Conservation (phyloP, 2,329 filamentous ascomycete species). For the Pestalotiopsis sp. region DNA sequence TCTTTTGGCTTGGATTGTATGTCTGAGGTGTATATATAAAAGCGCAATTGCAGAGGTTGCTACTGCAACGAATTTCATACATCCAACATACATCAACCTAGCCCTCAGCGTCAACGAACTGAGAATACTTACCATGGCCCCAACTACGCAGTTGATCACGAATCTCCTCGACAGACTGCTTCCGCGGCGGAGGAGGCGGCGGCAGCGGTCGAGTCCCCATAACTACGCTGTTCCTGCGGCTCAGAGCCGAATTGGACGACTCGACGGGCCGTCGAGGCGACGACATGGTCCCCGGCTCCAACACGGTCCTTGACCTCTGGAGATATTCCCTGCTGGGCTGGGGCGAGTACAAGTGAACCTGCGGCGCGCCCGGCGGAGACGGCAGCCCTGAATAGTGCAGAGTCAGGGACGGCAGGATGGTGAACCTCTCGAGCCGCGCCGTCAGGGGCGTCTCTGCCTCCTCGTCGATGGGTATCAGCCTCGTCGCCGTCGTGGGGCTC, state of each 20-base stretch:
- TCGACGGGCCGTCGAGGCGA: not conserved
- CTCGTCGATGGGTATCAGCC: constrained; percentile 31
- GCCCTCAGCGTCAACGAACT: not conserved
- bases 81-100: no score
- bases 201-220: not conserved
- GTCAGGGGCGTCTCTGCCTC: constrained; percentile 23
- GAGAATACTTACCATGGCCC: constrained; percentile 27
- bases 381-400: constrained; percentile 10
- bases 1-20: no score
- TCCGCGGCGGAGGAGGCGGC: constrained; percentile 16
- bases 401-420: constrained; percentile 23
- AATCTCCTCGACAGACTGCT: constrained; percentile 18
- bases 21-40: no score
- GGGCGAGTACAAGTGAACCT: constrained; percentile 7
- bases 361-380: constrained; percentile 11
- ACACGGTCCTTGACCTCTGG: not conserved
- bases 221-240: not conserved
- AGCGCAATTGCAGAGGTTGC: not conserved
- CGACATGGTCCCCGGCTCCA: not conserved
- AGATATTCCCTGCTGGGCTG: not conserved
- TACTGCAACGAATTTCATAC: not conserved
- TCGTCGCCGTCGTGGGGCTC: constrained; percentile 19
- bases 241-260: not conserved
- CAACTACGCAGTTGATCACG: constrained; percentile 41
- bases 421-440: constrained; percentile 26